A percentile compares a stretch with the other conserved stretches of the same genome.
phyloP scores from a whole-genome alignment of 441 rosid genomes.

The Adansonia gregorii region DNA sequence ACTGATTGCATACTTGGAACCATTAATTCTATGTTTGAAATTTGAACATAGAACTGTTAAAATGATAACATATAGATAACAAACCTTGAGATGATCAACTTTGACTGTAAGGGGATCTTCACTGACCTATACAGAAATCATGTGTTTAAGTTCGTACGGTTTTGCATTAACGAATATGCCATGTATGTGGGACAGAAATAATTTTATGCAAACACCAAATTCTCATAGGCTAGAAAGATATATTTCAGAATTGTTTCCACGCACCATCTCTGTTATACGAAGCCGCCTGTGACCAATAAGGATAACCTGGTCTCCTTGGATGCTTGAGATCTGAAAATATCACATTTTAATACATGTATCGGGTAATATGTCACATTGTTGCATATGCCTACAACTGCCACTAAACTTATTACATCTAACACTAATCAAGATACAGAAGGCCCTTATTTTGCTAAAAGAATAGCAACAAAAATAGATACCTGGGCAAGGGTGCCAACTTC shows the following conservation, averaged over 20 bases:
- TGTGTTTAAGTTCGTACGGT: slow-evolving; percentile 23
- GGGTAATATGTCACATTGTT: background rate
- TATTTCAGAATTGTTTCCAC: slow-evolving; percentile 22
- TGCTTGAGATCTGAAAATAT: slow-evolving; percentile 74
- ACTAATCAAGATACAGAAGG: background rate
- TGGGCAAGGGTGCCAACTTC: slow-evolving; percentile 99
- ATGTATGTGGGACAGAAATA: background rate
- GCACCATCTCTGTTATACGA: slow-evolving; percentile 89
- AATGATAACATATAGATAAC: slow-evolving; percentile 22
- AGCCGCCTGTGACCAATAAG: slow-evolving; percentile 96
- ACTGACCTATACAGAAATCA: slow-evolving; percentile 61
- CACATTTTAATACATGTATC: slow-evolving; percentile 29
- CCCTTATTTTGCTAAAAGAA: slow-evolving; percentile 14
- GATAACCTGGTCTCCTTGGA: slow-evolving; percentile 92
- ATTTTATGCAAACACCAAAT: slow-evolving; percentile 1
- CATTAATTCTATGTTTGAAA: background rate
- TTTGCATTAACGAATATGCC: slow-evolving; percentile 22
- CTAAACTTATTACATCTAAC: background rate
- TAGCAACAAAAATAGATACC: slow-evolving; percentile 49
- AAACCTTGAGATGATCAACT: slow-evolving; percentile 97
- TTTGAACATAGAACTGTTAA: slow-evolving; percentile 22
- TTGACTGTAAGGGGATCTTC: slow-evolving; percentile 96
- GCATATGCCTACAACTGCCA: background rate
- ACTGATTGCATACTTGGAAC: slow-evolving; percentile 22
- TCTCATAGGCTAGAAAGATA: background rate